Conservation (phyloP, 108 stramenopile species). For the Schizochytrium sp. region DNA sequence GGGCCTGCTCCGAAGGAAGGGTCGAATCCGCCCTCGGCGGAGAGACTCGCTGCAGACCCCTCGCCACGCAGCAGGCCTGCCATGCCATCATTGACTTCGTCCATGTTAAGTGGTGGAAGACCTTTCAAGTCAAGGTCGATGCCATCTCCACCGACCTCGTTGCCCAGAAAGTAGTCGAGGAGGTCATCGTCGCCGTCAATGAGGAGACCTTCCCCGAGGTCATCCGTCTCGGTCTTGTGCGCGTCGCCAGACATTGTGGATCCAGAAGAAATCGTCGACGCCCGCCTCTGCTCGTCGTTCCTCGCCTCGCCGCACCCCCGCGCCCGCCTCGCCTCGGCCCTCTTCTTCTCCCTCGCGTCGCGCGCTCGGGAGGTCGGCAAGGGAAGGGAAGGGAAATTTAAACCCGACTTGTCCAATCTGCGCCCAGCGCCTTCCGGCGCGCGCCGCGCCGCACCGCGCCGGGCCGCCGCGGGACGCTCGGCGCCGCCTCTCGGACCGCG, state of each 20-base stretch:
- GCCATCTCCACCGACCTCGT: neutral
- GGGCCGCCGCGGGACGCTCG: no score
- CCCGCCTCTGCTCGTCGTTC: neutral
- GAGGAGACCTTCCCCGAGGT: neutral
- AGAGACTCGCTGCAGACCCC: neutral
- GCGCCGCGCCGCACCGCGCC: no score
- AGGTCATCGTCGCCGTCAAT: slow-evolving; percentile 17
- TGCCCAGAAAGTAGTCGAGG: slow-evolving; percentile 9
- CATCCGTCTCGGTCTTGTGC: neutral
- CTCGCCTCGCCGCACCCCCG: neutral
- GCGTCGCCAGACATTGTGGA: neutral
- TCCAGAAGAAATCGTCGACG: no score
- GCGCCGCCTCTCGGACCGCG: no score
- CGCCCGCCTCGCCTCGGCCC: neutral
- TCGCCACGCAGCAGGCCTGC: neutral
- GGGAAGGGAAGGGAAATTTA: no score
- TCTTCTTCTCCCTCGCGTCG: no score
- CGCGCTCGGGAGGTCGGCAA: no score
- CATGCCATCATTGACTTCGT: slow-evolving; percentile 1
- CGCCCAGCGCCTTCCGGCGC: no score
- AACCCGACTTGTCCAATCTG: no score
- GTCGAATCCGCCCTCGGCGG: neutral
- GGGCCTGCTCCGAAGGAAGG: neutral
- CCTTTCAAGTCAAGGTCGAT: neutral
- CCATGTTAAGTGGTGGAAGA: neutral